Percentiles rank a stretch among this genome's conserved stretches.
Conservation (phyloP, 108 stramenopile species). For the Stephanodiscus triporus region DNA sequence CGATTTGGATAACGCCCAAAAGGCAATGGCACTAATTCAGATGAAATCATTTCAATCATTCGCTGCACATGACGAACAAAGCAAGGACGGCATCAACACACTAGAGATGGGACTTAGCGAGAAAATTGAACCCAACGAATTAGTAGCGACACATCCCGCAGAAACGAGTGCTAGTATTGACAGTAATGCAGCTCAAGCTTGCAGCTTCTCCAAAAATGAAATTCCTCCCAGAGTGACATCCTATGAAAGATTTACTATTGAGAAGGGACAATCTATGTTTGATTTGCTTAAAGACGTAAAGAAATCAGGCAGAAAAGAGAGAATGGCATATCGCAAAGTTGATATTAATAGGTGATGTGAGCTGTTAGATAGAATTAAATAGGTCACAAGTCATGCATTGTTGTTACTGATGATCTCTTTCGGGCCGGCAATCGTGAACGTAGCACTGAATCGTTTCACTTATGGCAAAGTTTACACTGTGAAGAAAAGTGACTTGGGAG, state of each 20-base stretch:
- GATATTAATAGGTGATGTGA: neutral
- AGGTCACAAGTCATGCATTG: neutral
- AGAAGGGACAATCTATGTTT: constrained; percentile 39
- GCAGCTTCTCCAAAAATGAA: neutral
- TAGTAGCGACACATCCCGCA: neutral
- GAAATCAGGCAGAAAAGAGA: constrained; percentile 42
- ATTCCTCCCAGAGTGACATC: constrained; percentile 22
- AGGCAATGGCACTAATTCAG: constrained; percentile 18
- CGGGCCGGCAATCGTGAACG: too few relatives aligned
- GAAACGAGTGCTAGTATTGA: neutral
- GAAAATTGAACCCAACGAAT: constrained; percentile 16
- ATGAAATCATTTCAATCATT: constrained; percentile 15
- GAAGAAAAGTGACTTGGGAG: too few relatives aligned
- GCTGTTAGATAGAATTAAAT: neutral
- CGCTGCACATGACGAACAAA: constrained; percentile 3
- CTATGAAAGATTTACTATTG: constrained; percentile 32
- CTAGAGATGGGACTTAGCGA: constrained; percentile 12
- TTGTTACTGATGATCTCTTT: too few relatives aligned
- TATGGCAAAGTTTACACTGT: too few relatives aligned
- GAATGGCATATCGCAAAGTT: constrained; percentile 26
- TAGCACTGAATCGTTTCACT: too few relatives aligned
- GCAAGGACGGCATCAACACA: constrained; percentile 19
- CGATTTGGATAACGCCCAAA: constrained; percentile 9
- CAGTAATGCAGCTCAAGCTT: neutral
- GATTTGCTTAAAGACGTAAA: constrained; percentile 39